A percentile compares a stretch with the other conserved stretches of the same genome.
Evolutionary conservation across 805 yeast species (phyloP).

Genomic region (Metschnikowia kunwiensis): DNA sequence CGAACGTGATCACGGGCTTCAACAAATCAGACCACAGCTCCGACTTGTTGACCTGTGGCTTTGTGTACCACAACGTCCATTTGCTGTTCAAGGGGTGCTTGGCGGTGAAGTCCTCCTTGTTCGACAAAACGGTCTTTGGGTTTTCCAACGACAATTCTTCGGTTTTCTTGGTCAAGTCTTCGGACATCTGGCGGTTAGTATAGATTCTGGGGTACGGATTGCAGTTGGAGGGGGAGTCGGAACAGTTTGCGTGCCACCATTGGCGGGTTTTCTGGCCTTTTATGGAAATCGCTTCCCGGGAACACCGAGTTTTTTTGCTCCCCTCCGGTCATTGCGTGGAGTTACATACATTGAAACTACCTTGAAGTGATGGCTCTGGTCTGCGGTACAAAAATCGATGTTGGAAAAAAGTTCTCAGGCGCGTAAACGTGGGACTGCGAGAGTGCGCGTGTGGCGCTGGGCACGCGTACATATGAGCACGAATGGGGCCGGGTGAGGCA

Average conservation of each 20-base stretch:
- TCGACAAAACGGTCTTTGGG: slow-evolving; percentile 52
- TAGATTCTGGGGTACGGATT: too few relatives aligned
- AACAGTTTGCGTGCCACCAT: too few relatives aligned
- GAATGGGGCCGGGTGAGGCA: too few relatives aligned
- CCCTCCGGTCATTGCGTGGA: too few relatives aligned
- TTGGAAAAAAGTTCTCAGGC: slow-evolving; percentile 23
- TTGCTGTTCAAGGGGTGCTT: slow-evolving; percentile 86
- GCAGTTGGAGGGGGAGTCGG: too few relatives aligned
- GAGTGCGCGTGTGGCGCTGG: not conserved
- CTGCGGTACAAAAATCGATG: slow-evolving; percentile 20
- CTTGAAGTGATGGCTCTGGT: slow-evolving; percentile 9
- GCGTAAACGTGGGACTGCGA: slow-evolving; percentile 21
- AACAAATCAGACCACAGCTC: slow-evolving; percentile 92
- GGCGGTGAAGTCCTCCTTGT: slow-evolving; percentile 62
- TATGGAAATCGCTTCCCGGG: too few relatives aligned
- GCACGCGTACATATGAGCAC: slow-evolving; percentile 18
- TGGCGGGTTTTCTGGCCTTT: too few relatives aligned
- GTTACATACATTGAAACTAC: slow-evolving; percentile 13
- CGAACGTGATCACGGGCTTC: slow-evolving; percentile 87
- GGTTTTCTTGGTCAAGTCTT: slow-evolving; percentile 43
- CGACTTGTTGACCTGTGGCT: slow-evolving; percentile 74
- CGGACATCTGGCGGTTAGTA: slow-evolving; percentile 35
- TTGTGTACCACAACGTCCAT: slow-evolving; percentile 98
- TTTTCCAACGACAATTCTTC: slow-evolving; percentile 42
- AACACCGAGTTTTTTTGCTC: too few relatives aligned